Base-by-base conservation (phyloP, 2,329 filamentous ascomycete species). In the Stagonosporopsis tanaceti region DNA sequence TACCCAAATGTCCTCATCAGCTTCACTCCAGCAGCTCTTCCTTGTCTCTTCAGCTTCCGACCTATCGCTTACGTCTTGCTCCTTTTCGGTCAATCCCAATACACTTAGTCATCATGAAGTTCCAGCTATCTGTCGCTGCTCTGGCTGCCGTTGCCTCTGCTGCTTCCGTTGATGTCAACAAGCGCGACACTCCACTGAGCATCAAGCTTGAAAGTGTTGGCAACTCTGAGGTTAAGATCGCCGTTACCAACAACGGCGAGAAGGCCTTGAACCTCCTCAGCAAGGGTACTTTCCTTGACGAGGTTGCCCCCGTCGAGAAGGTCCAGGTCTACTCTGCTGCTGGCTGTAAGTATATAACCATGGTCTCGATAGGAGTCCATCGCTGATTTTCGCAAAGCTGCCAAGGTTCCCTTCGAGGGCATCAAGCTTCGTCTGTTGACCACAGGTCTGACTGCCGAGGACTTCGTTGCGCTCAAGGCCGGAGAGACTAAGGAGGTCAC, bases 211-310 rank as follows among this genome's bases (percentile, higher is more conserved):
- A 81, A 69, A 75, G 80, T 64, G 70, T 78, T 22, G 81, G 80
- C 56, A 85, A 85, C 74, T 80, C 82, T n/a, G 77, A 76, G 51
- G 77, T 86, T 62, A 84, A 83, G 75, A 81, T 83, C 28, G 73
- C 76, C 42, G 76, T 86, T 57, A 84, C 80, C 62, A 86, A 86
- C 77, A 83, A 76, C 30, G 84, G 83, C 42, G 75, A 76, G 42
- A 75, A 73, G 44, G 76, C 77, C 54, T 68, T 86, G 60, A 84
- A 84, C 71, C 67, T 86, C 25, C 74, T 86, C 60, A 85, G 80
- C 76, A 78, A 79, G 40, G 84, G 84, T 32, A 84, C 81, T 50
- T 80, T 86, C 62, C 73, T 86, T 45, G 83, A 85, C 63, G 76
- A 77, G 35, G 50, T 50, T 24, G 69, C 78, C n/a, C 77, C 82